These are phyloP conservation scores for bread wheat (Triticum aestivum) DNA, from an alignment of 176 grass and related monocot species.

Conservation along the genomic window IWGSC_CS_RefSeq_v2.1 NC_057806.1:690571021-690571520, in stretches of 20 bases:
- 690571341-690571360: neutral
- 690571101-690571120: no score
- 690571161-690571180: constrained; percentile 1
- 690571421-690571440: neutral
- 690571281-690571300: neutral
- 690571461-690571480: neutral
- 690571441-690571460: neutral
- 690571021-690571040: neutral
- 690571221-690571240: neutral
- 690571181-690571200: constrained; percentile 33
- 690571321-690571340: neutral
- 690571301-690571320: neutral
- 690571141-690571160: rapidly evolving
- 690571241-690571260: neutral
- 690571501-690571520: neutral
- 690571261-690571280: neutral
- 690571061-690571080: rapidly evolving
- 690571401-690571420: neutral
- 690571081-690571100: neutral
- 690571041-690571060: neutral
- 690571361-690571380: neutral
- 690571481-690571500: neutral
- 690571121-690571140: no score
- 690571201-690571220: neutral
- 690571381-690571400: neutral